Evolutionary conservation across 495 filamentous ascomycete species (phyloP), one percentile per base, ranked within the genome.

Genomic region (Aspergillus nanangensis): DNA sequence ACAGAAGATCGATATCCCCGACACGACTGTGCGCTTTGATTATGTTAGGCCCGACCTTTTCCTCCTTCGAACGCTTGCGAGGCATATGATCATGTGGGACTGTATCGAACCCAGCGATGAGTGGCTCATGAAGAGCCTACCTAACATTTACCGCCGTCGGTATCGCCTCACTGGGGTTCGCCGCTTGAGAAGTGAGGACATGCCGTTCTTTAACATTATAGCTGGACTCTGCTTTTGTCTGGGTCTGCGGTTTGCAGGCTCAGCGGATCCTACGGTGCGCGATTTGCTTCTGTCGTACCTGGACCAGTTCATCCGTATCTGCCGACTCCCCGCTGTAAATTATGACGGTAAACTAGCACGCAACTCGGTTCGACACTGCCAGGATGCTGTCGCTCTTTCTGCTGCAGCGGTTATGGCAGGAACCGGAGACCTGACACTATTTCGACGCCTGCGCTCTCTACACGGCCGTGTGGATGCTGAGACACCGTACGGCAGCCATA

Each of bases 1-100:
- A 3, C 79, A 83, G 44, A 97, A 95, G 69, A 84, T 99, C 29
- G 89, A 96, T 60, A 81, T 96, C 1, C 93, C 94, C 4, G 87
- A 96, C 53, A 89, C 91, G 0, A 69, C 84, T 13, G 75, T 91
- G 44, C 87, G 96, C 41, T 96, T 95, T 59, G 94, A 96, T 58
- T 95, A 97, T 60, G 83, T 96, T 18, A 81, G 93, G 11, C 92
- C 93, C 1, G 93, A 99, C 65, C 81, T 95, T 20, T 85, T 96
- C 57, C 78, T 99, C 3, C 71, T 99, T 11, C 83, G 93, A 11
- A 96, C 91, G 0, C 71, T 97, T 35, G 87, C 93, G n/a, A 83
- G 83, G 58, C 86, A 96, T 61, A 56, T 99, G 36, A 96, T 99
- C 54, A 81, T 96, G 71, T 99, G 93, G 93, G 83, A 84, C 48